Evolutionary conservation across 2,329 filamentous ascomycete species (phyloP), one percentile per base, ranked within the genome.

Genomic region (Claviceps quebecensis): DNA sequence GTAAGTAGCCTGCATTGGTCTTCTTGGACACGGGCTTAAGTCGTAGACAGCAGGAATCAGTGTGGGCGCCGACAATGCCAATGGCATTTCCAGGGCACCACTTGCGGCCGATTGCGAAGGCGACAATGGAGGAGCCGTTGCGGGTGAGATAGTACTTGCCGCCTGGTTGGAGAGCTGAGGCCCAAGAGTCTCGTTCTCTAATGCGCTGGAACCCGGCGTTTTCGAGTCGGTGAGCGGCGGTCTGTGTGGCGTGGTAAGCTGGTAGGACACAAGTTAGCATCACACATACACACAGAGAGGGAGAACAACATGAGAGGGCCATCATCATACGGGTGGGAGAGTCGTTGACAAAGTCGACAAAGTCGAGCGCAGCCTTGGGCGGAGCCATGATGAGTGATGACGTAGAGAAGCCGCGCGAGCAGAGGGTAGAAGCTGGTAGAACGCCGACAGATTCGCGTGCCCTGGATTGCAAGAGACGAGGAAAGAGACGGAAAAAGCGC

Each of bases 81-180:
- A 96, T 83, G 8, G 90, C 84, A 67, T 95, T 95, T 45, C 91
- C 91, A 2, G 91, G 82, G 64, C 84, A 84, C 91, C 91, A 98
- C 72, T 86, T 84, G 62, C 81, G 80, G 62, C 91, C 91, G 61
- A 97, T 84, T 55, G 87, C 86, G 69, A 97, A 97, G 56, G 90
- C 90, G 53, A 95, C 81, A 57, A 97, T 86, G 47, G 91, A 94
- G 26, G 89, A 95, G 53, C 80, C 84, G 71, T 97, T 97, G 57
- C 91, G 85, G 47, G 91, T 97, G 62, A 96, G 80, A 71, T 90
- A 96, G 75, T 97, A 97, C 70, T 94, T 96, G 56, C 91, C 90
- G 56, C 91, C 90, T 22, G 89, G 87, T 52, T 81, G 78, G 55
- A 95, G 78, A 45, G 77, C 80, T 1, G 84, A 81, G 14, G 84